Evolutionary conservation across 176 grass and related monocot genomes (phyloP), one percentile per base, ranked within the genome.

Genomic region (Carex myosuroides): DNA sequence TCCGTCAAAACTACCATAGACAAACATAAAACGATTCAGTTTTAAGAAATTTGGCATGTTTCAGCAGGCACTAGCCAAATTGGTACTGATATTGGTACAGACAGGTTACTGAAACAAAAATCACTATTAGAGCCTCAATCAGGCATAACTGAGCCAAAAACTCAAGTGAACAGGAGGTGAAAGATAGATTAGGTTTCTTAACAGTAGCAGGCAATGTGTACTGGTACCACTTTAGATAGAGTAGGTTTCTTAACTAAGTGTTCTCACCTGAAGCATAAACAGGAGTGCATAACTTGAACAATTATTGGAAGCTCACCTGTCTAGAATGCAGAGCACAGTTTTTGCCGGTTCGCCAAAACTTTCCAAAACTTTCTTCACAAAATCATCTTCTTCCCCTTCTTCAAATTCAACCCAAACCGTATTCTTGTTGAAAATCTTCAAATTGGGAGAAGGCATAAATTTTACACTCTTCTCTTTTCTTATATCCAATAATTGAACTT

Each of bases 1-100:
- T 85, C 62, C 96, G 87, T 94, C 96, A 84, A 99, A 99, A 92
- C 96, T 99, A 95, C 89, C 91, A 95, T 95, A 68, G 89, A 91
- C 88, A 88, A 81, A 56, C 1, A 30, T 33, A 57, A 57, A 33
- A 30, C 2, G 1, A 78, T 57, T 56, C 5, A 57, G 73, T 78
- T 78, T 3, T 33, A 17, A 56, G 50, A 77, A 9, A 30, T 77
- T 32, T 77, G 13, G 24, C 50, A 54, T 0, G 6, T 77, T 56
- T 29, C 50, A 1, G 50, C 22, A 32, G 13, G 24, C 56, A 76
- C 21, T 13, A 77, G 22, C 10, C 21, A 32, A 77, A 42, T 20
- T 42, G 11, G 72, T 54, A 33, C 24, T 14, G 3, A 14, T 33
- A 56, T 2, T 56, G 50, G 4, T 56, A 56, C 46, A 55, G 73